phyloP scores from a whole-genome alignment of 2,329 filamentous ascomycete species.

The Ophiostoma quercus region DNA sequence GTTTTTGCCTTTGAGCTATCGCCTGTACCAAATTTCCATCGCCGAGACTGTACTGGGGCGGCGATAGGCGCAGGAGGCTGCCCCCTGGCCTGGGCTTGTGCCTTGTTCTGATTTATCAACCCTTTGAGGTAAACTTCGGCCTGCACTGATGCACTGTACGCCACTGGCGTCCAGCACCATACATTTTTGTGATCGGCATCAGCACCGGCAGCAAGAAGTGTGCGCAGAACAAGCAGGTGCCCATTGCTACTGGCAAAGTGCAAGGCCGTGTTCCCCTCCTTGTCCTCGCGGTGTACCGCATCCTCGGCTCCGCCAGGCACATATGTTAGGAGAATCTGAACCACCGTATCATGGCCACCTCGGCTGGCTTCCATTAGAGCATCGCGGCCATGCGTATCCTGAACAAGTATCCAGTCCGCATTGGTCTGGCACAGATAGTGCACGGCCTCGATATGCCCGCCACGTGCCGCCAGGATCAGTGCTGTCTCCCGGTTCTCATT shows the following conservation, averaged over 20 bases:
- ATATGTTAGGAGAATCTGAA: slow-evolving; percentile 61
- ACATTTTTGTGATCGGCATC: slow-evolving; percentile 66
- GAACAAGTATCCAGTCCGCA: slow-evolving; percentile 56
- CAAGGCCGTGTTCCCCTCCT: slow-evolving; percentile 76
- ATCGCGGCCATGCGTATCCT: slow-evolving; percentile 64
- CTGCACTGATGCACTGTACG: slow-evolving; percentile 75
- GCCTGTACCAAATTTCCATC: background rate
- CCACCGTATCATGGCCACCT: slow-evolving; percentile 57
- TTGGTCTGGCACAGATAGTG: slow-evolving; percentile 63
- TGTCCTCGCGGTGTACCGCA: slow-evolving; percentile 56
- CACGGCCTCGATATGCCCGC: slow-evolving; percentile 68
- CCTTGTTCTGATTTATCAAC: slow-evolving; percentile 48
- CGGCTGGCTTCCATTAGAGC: slow-evolving; percentile 63
- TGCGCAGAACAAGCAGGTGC: slow-evolving; percentile 69
- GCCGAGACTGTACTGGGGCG: slow-evolving; percentile 38
- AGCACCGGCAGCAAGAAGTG: slow-evolving; percentile 72
- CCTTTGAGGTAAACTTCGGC: slow-evolving; percentile 80
- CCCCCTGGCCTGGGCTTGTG: slow-evolving; percentile 27
- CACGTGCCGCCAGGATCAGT: slow-evolving; percentile 68
- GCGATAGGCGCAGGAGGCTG: background rate
- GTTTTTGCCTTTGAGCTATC: background rate
- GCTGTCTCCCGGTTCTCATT: slow-evolving; percentile 78
- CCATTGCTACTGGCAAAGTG: slow-evolving; percentile 83
- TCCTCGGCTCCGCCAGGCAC: slow-evolving; percentile 49
- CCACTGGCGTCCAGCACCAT: slow-evolving; percentile 77